Base-by-base conservation (phyloP, 495 filamentous ascomycete genomes). In the Aspergillus sclerotiicarbonarius region DNA sequence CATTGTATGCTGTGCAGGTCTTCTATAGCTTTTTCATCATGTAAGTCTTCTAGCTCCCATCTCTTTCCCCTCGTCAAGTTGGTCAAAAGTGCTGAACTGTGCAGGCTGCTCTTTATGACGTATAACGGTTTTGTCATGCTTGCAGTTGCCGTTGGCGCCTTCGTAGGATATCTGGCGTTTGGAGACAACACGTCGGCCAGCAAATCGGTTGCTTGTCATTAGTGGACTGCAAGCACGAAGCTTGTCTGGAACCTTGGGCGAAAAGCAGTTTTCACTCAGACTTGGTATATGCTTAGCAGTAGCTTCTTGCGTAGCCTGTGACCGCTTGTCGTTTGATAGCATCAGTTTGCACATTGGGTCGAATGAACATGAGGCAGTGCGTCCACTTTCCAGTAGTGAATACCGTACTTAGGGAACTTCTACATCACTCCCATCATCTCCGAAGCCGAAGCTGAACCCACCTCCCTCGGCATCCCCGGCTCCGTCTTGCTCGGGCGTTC, bases 1-100 rank as follows among this genome's bases (percentile, higher is more conserved):
- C 83, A 18, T 76, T 99, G 60, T 99, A 99, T 75, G 94, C 86
- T 21, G 75, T 91, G 35, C 94, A 99, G 81, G 93, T 92, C 54
- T 99, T 97, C 67, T 99, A 99, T 75, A 93, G 91, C 49, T 97
- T 99, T 65, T 98, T 99, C 76, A 95, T 99, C 65, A 99, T 99
- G 94, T 98, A 66, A 87, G 91, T 89, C 44, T 46, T 53, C 56
- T 47, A n/a, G 47, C 39, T 48, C 12, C 51, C 13, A 19, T 39
- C 8, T 19, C 7, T 47, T 59, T 16, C 16, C 30, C 50, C 16
- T 9, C n/a, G 10, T 33, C 12, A 19, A 60, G 8, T 8, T 18
- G 13, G 32, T 33, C 47, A 32, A 18, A 32, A 3, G 50, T 60
- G 31, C 51, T 64, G n/a, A 55, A n/a, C 31, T 39, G 41, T 53